These are phyloP conservation scores for Juglanconis oblonga DNA, from an alignment of 2,329 filamentous ascomycete genomes.

Conservation along the genomic window DNA sequence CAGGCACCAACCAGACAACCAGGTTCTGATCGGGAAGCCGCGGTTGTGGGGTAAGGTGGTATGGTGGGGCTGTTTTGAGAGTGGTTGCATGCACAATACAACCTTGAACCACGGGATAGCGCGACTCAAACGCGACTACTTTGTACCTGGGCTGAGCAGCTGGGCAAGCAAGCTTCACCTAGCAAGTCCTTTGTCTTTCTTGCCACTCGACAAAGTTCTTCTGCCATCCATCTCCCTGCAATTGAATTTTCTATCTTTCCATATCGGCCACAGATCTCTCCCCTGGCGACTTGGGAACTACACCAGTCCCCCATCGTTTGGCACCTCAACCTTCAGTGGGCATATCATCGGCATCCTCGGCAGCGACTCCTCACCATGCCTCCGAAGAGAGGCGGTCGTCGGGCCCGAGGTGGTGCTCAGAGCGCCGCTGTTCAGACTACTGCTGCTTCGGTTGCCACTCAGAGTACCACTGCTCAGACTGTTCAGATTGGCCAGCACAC, in stretches of 20 bases:
- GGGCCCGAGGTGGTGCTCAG: neutral
- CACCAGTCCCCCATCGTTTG: too few species aligned
- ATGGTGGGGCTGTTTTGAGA: neutral
- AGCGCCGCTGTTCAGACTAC: neutral
- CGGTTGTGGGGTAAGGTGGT: too few species aligned
- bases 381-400: neutral
- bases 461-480: neutral
- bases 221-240: too few species aligned
- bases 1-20: neutral
- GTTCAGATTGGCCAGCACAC: constrained; percentile 1
- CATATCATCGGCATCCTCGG: neutral
- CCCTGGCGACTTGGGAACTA: too few species aligned
- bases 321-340: too few species aligned
- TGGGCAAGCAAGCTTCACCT: neutral
- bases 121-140: neutral
- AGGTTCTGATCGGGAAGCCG: neutral
- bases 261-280: too few species aligned
- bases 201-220: neutral
- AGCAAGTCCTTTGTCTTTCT: neutral
- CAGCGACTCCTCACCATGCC: neutral
- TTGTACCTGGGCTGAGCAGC: too few species aligned
- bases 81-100: neutral
- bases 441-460: neutral
- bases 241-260: too few species aligned
- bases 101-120: neutral